Percentiles rank a stretch among this genome's conserved stretches.
These are phyloP conservation scores for Malania oleifera DNA, from an alignment of 164 flowering plant species.

Conservation along the genomic window DNA sequence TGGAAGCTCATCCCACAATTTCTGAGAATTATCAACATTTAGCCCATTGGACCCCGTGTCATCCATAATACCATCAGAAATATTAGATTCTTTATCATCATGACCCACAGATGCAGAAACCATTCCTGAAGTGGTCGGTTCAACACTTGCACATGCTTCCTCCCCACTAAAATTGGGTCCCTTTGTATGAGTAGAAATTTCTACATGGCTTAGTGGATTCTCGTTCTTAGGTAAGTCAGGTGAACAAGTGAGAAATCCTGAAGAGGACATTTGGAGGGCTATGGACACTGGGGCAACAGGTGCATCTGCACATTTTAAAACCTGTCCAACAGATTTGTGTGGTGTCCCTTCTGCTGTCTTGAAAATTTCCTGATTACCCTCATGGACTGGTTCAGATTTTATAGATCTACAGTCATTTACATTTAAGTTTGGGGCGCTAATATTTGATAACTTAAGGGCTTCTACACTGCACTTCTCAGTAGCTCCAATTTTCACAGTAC, in stretches of 20 bases:
- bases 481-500: constrained; percentile 28
- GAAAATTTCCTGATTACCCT: constrained; percentile 1
- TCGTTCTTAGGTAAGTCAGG: constrained; percentile 5
- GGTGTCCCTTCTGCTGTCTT: constrained; percentile 15
- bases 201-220: constrained; percentile 8
- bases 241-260: constrained; percentile 11
- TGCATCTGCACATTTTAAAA: constrained; percentile 6
- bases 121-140: constrained; percentile 9
- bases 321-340: constrained; percentile 6
- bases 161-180: constrained; percentile 3
- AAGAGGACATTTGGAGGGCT: constrained; percentile 5
- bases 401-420: constrained; percentile 18
- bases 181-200: neutral
- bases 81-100: constrained; percentile 13
- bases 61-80: constrained; percentile 3
- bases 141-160: constrained; percentile 12
- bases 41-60: constrained; percentile 4
- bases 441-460: neutral
- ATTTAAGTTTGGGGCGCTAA: constrained; percentile 9
- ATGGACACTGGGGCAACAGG: constrained; percentile 7
- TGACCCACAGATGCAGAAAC: constrained; percentile 12
- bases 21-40: constrained; percentile 17
- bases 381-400: constrained; percentile 36
- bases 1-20: constrained; percentile 10
- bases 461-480: constrained; percentile 12